Conservation (phyloP, 2,329 filamentous ascomycete species). For the Cordyceps tenuipes region DNA sequence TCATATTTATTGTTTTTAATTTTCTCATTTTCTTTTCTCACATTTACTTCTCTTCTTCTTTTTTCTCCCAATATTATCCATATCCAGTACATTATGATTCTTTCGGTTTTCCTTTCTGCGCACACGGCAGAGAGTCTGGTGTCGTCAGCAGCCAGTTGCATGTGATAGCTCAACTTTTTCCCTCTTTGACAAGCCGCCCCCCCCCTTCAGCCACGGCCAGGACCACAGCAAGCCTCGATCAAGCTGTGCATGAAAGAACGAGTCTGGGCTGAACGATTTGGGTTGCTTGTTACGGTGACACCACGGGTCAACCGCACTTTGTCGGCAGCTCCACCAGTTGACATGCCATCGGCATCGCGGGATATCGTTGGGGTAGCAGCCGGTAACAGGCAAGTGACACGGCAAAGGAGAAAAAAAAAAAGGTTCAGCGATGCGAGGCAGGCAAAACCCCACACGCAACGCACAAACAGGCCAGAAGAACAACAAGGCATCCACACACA, state of each 20-base stretch:
- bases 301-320: not conserved
- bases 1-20: not conserved
- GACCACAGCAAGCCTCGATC: not conserved
- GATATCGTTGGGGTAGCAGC: not conserved
- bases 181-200: not conserved
- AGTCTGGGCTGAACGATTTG: not conserved
- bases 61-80: not conserved
- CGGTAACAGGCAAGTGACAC: no score
- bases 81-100: not conserved
- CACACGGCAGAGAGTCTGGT: not conserved
- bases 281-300: not conserved
- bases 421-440: no score
- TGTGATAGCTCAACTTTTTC: not conserved
- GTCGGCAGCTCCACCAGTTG: not conserved
- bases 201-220: not conserved
- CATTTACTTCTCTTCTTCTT: not conserved
- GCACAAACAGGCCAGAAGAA: not conserved
- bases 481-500: not conserved
- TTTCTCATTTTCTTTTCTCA: not conserved
- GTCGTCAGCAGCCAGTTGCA: not conserved
- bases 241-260: not conserved
- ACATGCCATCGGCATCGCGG: not conserved
- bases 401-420: no score
- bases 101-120: not conserved
- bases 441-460: not conserved